Evolutionary conservation across 768 basidiomycete genomes (phyloP).

Genomic region (Mycena maculata): DNA sequence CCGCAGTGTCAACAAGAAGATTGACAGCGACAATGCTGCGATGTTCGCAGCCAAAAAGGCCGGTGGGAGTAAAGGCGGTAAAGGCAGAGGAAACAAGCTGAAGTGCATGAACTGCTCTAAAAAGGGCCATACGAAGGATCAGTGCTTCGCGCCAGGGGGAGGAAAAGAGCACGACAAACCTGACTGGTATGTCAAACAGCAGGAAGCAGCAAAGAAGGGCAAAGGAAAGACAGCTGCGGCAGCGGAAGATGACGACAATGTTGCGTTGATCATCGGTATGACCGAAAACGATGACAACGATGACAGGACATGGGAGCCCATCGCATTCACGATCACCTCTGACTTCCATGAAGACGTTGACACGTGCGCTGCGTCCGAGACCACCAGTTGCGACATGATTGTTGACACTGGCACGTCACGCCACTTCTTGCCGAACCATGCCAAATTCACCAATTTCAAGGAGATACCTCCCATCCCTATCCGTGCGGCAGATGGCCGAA

Average conservation of each 20-base stretch:
- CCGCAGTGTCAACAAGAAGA: neutral
- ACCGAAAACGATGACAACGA: slow-evolving; percentile 5
- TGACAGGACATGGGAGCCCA: neutral
- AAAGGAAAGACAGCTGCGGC: slow-evolving; percentile 24
- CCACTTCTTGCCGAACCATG: slow-evolving; percentile 47
- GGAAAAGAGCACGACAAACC: slow-evolving; percentile 40
- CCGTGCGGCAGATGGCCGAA: slow-evolving; percentile 42
- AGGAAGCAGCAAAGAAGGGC: slow-evolving; percentile 28
- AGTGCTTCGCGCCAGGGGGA: slow-evolving; percentile 49
- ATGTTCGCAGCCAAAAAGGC: slow-evolving; percentile 8
- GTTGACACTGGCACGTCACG: slow-evolving; percentile 47
- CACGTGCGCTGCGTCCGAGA: neutral
- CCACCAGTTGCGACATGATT: slow-evolving; percentile 25
- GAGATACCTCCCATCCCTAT: slow-evolving; percentile 38
- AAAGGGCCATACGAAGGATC: slow-evolving; percentile 39
- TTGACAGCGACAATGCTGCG: neutral
- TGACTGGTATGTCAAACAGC: slow-evolving; percentile 39
- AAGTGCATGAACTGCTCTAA: slow-evolving; percentile 45
- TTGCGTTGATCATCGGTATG: neutral
- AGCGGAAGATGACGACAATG: slow-evolving; percentile 19
- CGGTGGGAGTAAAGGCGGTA: slow-evolving; percentile 4
- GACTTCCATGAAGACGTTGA: neutral
- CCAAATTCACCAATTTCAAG: slow-evolving; percentile 41
- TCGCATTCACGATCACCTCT: neutral
- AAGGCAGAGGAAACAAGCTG: neutral